Percentiles rank a stretch among this genome's conserved stretches.
These are phyloP conservation scores for Mucor velutinosus DNA, from an alignment of 371 early-diverging fungal species.

Conservation along the genomic window DNA sequence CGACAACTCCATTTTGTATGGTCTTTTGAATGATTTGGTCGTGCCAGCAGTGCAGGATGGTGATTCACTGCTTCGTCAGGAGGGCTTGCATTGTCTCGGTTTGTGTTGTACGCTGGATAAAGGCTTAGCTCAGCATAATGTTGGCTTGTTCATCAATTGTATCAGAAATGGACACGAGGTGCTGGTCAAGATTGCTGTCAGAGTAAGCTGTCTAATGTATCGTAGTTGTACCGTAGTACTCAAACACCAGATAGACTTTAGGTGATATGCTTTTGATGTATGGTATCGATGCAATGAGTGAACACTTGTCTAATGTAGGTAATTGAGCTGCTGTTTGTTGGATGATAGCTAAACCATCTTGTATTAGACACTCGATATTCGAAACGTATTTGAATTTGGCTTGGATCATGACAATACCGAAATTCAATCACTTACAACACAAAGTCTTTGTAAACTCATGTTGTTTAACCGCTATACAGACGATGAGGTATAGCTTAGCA, in stretches of 20 bases:
- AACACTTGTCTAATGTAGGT: constrained; percentile 43
- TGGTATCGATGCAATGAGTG: constrained; percentile 39
- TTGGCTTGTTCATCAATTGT: constrained; percentile 48
- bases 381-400: constrained; percentile 47
- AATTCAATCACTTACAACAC: constrained; percentile 59
- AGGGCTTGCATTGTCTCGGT: constrained; percentile 82
- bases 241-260: constrained; percentile 38
- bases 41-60: constrained; percentile 77
- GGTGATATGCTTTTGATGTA: constrained; percentile 67
- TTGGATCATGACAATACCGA: constrained; percentile 53
- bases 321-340: not conserved
- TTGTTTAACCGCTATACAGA: constrained; percentile 54
- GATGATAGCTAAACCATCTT: not conserved
- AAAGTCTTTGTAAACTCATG: constrained; percentile 71
- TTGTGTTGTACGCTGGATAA: constrained; percentile 74
- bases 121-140: constrained; percentile 50
- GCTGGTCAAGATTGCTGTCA: constrained; percentile 49
- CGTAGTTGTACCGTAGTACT: constrained; percentile 39
- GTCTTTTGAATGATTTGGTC: constrained; percentile 77
- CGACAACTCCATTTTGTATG: constrained; percentile 79
- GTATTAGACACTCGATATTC: constrained; percentile 40
- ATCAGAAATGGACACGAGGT: constrained; percentile 45
- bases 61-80: constrained; percentile 69
- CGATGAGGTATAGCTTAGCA: constrained; percentile 45
- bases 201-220: constrained; percentile 26